These are phyloP conservation scores for Ceratobasidium sp. DNA, from an alignment of 1,284 basidiomycete species.

Conservation along the genomic window DNA sequence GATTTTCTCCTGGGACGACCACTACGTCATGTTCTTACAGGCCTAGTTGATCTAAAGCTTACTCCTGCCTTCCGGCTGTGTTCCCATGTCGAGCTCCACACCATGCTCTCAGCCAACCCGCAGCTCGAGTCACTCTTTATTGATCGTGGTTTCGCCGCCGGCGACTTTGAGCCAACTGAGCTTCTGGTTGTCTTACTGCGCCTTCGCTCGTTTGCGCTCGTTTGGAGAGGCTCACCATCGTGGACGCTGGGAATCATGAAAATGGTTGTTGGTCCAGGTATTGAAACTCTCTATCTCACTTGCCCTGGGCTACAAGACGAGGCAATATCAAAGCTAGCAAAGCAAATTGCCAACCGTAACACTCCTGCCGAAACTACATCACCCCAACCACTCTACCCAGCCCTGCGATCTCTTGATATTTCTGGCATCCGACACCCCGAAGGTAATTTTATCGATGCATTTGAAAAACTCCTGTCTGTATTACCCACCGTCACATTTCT, in stretches of 20 bases:
- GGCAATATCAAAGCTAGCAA: background rate
- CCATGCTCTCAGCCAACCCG: background rate
- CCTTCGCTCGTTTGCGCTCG: background rate
- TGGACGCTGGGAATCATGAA: constrained; percentile 2
- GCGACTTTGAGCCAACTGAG: background rate
- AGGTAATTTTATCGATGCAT: background rate
- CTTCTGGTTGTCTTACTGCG: background rate
- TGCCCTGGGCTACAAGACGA: background rate
- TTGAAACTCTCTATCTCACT: background rate
- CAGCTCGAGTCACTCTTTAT: background rate
- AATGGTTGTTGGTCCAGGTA: background rate
- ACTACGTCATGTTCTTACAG: constrained; percentile 8
- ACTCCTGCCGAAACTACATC: background rate
- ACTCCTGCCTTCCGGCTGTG: background rate
- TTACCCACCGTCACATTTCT: background rate
- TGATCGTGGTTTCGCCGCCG: background rate
- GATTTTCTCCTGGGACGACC: background rate
- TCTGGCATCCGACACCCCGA: background rate
- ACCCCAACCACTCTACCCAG: background rate
- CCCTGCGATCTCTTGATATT: background rate
- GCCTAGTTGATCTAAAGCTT: constrained; percentile 14
- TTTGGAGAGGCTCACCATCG: background rate
- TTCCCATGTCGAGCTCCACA: background rate
- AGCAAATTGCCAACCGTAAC: background rate
- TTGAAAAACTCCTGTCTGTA: background rate